Evolutionary conservation across 495 filamentous ascomycete species (phyloP), one percentile per base, ranked within the genome.

Genomic region (Aspergillus nanangensis): DNA sequence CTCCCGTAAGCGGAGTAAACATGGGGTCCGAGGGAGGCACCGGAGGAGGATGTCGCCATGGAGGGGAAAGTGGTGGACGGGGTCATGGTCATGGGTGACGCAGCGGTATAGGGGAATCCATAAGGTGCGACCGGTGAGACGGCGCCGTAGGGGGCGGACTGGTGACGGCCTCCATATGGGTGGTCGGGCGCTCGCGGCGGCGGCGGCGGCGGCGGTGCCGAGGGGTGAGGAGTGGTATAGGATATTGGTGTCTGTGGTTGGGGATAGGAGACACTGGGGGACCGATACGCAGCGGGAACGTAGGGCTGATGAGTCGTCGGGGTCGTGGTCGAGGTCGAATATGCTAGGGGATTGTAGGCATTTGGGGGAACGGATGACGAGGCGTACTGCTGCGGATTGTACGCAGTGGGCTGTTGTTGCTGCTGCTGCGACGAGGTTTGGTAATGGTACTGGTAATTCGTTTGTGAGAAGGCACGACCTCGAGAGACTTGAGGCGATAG

Each of bases 341-440:
- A 68, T 61, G 74, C 56, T 68, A 58, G 51, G 3, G 61, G 55
- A 32, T 62, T 70, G 47, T 70, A 29, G 25, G 25, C 25, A 11
- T 29, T 5, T 11, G 25, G 25, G 73, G 73, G 5, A 69, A 69
- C 18, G 73, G 69, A 4, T 83, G 79, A 36, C 86, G 78, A 3
- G 85, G 75, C 79, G 61, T 90, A 96, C 41, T 85, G 70, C 62
- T 90, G 88, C 2, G 91, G 90, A 53, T 95, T 94, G 64, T 96
- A 96, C 1, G 79, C 68, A n/a, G n/a, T n/a, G 11, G 74, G 62
- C 38, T 79, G 82, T 14, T 68, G 70, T 23, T 76, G 69, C 24
- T 77, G 72, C 34, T 59, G 39, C 45, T 41, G 17, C 4, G 51
- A 50, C 7, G 58, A 63, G 49, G 74, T 7, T 11, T 5, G 65